phyloP scores from a whole-genome alignment of 805 yeast species.

The Wickerhamomyces bovis region DNA sequence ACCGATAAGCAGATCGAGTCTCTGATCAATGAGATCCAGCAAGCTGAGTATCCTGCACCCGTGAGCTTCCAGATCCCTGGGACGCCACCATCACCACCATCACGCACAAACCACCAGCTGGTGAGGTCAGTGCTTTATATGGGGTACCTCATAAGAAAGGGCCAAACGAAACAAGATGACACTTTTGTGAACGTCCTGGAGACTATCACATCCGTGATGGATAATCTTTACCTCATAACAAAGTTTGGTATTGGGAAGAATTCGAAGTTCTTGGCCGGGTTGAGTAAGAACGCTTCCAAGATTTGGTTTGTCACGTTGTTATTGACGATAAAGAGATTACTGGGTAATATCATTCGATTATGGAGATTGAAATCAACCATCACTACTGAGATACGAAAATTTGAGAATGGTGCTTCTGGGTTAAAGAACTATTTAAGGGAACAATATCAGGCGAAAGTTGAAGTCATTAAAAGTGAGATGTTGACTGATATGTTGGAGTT shows the following conservation, averaged over 20 bases:
- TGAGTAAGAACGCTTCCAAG: conserved; percentile 9
- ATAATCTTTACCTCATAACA: conserved; percentile 12
- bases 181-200: conserved; percentile 11
- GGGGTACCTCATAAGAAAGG: conserved; percentile 10
- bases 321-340: conserved; percentile 8
- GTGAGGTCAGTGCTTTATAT: conserved; percentile 11
- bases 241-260: conserved; percentile 14
- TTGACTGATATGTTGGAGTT: conserved; percentile 6
- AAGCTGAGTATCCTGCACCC: conserved; percentile 1
- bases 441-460: conserved; percentile 10
- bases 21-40: conserved; percentile 5
- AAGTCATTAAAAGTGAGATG: conserved; percentile 6
- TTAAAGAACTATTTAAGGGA: conserved; percentile 6
- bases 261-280: conserved; percentile 2
- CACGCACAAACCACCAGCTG: conserved; percentile 6
- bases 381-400: conserved; percentile 4
- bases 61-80: conserved; percentile 3
- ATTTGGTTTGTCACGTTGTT: conserved; percentile 16
- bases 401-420: neutral
- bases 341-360: conserved; percentile 5
- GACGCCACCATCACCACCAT: neutral
- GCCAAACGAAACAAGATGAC: conserved; percentile 3
- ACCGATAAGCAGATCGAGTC: conserved; percentile 7
- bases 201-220: conserved; percentile 12
- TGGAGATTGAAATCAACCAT: conserved; percentile 3